These are phyloP conservation scores for Mrakia blollopis DNA, from an alignment of 768 basidiomycete species.

Conservation along the genomic window DNA sequence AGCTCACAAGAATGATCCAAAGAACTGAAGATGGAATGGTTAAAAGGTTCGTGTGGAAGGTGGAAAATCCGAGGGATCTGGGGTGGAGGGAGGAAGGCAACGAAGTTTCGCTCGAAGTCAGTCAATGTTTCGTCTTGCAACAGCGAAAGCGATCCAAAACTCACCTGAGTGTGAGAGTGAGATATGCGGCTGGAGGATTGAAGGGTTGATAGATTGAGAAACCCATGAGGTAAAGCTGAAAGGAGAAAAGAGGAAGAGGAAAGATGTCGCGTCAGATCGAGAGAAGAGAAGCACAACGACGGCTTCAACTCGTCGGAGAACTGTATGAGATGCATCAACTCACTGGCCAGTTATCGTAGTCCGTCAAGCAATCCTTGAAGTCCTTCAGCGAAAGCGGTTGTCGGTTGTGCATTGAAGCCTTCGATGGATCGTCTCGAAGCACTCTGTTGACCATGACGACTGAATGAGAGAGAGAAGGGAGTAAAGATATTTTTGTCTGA, in stretches of 20 bases:
- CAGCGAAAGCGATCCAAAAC: too few relatives aligned
- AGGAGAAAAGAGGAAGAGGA: too few relatives aligned
- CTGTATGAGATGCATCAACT: too few relatives aligned
- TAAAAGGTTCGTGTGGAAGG: conserved; percentile 60
- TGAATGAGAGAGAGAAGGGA: background rate
- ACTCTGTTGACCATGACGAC: conserved; percentile 62
- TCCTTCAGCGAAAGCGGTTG: conserved; percentile 54
- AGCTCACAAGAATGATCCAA: conserved; percentile 44
- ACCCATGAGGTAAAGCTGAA: conserved; percentile 50
- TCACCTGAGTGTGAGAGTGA: conserved; percentile 58
- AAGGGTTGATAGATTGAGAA: conserved; percentile 51
- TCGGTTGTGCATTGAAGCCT: conserved; percentile 64
- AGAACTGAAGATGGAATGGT: conserved; percentile 57
- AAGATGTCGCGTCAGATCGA: too few relatives aligned
- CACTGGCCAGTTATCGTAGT: conserved; percentile 51
- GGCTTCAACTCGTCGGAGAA: too few relatives aligned
- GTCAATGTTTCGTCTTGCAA: too few relatives aligned
- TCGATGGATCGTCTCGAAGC: conserved; percentile 61
- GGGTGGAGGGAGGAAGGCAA: too few relatives aligned
- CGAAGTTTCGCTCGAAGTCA: too few relatives aligned
- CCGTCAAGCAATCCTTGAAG: conserved; percentile 54
- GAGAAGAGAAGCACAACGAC: too few relatives aligned
- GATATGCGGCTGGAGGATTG: conserved; percentile 52
- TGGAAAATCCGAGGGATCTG: conserved; percentile 54
- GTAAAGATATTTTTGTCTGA: too few relatives aligned